Conservation (phyloP, 2,329 filamentous ascomycete genomes). For the Sordariomycetes sp. region DNA sequence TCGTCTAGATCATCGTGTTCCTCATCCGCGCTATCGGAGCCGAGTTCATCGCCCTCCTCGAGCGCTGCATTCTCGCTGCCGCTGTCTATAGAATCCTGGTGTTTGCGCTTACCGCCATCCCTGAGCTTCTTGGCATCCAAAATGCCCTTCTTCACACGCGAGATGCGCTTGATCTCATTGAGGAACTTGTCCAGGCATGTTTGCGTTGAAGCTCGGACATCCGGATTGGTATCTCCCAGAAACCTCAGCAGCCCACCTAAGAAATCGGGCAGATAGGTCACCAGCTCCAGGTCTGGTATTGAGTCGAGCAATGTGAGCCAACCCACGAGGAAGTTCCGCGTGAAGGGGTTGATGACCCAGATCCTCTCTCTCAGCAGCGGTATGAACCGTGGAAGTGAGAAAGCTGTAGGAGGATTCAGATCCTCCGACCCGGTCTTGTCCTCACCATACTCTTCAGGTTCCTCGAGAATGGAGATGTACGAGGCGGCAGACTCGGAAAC, state of each 20-base stretch:
- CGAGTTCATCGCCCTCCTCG: slow-evolving; percentile 53
- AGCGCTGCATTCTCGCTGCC: slow-evolving; percentile 48
- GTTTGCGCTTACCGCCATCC: slow-evolving; percentile 59
- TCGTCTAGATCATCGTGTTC: slow-evolving; percentile 63
- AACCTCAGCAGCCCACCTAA: slow-evolving; percentile 85
- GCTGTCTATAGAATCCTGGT: slow-evolving; percentile 60
- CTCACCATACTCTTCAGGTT: slow-evolving; percentile 34
- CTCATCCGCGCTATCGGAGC: slow-evolving; percentile 47
- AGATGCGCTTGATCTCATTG: slow-evolving; percentile 88
- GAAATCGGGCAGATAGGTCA: slow-evolving; percentile 87
- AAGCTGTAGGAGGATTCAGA: slow-evolving; percentile 64
- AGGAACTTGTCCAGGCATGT: slow-evolving; percentile 83
- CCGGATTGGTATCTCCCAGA: slow-evolving; percentile 79
- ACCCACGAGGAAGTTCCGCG: slow-evolving; percentile 85
- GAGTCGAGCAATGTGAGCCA: slow-evolving; percentile 95
- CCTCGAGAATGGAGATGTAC: slow-evolving; percentile 82
- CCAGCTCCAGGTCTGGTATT: slow-evolving; percentile 91
- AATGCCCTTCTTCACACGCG: slow-evolving; percentile 84
- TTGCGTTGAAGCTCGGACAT: slow-evolving; percentile 93
- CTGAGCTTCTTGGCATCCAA: slow-evolving; percentile 71
- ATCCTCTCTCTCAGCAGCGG: slow-evolving; percentile 91
- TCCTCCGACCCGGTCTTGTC: slow-evolving; percentile 34
- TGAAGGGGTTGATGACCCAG: slow-evolving; percentile 89
- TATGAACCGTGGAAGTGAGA: slow-evolving; percentile 85
- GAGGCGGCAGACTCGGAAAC: slow-evolving; percentile 91